These are phyloP conservation scores for Macadamia integrifolia DNA, from an alignment of 164 flowering plant species.

Conservation along the genomic window DNA sequence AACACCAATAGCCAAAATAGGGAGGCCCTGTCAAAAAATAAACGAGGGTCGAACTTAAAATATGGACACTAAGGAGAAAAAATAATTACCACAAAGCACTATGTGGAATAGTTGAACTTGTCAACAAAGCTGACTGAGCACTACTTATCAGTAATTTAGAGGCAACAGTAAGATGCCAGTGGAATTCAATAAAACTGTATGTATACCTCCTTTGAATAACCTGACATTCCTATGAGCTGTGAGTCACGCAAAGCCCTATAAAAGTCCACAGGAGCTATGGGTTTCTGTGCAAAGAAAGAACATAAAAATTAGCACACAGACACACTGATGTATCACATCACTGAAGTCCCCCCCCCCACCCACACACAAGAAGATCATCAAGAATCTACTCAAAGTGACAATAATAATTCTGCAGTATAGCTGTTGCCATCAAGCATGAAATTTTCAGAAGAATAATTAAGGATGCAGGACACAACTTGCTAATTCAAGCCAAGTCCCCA, in stretches of 20 bases:
- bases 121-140: too few species aligned
- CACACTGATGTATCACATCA: not conserved
- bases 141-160: too few species aligned
- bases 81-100: not conserved
- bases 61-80: not conserved
- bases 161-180: not conserved
- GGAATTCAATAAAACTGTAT: not conserved
- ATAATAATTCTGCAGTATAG: too few species aligned
- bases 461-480: too few species aligned
- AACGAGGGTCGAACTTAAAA: constrained; percentile 1
- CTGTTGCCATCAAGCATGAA: too few species aligned
- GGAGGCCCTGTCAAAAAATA: constrained; percentile 63
- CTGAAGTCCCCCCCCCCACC: too few species aligned
- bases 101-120: too few species aligned
- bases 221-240: constrained; percentile 84
- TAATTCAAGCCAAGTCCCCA: too few species aligned
- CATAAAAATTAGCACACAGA: constrained; percentile 3
- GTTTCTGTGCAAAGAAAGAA: constrained; percentile 53
- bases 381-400: too few species aligned
- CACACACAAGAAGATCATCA: too few species aligned
- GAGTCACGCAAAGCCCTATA: constrained; percentile 81
- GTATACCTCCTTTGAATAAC: constrained; percentile 80
- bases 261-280: constrained; percentile 67
- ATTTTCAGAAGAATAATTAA: too few species aligned
- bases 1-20: constrained; percentile 85